Percentiles rank a stretch among this genome's conserved stretches.
phyloP scores from a whole-genome alignment of 192 early-diverging fungal genomes.

The Backusella tuberculispora region DNA sequence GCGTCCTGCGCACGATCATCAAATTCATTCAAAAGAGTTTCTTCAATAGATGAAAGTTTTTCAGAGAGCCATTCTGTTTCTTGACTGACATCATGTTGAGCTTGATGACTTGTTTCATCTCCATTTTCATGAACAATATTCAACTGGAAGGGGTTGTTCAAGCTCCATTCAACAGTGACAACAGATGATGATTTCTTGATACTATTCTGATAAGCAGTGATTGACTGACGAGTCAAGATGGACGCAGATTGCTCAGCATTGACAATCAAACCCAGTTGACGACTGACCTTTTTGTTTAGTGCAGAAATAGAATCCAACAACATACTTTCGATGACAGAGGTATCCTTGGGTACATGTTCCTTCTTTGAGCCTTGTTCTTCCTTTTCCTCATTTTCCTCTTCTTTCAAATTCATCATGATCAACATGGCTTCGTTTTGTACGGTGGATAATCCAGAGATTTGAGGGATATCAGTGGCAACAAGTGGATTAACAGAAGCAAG shows the following conservation, averaged over 20 bases:
- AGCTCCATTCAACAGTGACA: slow-evolving; percentile 17
- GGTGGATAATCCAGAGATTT: slow-evolving; percentile 5
- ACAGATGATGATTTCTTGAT: neutral
- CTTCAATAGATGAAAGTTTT: neutral
- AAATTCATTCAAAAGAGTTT: neutral
- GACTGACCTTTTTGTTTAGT: slow-evolving; percentile 28
- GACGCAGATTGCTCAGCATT: slow-evolving; percentile 27
- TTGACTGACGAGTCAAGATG: slow-evolving; percentile 21
- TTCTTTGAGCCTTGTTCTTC: neutral
- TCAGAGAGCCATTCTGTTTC: slow-evolving; percentile 15
- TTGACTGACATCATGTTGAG: neutral
- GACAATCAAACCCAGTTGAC: slow-evolving; percentile 29
- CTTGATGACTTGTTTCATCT: neutral
- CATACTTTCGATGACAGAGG: neutral
- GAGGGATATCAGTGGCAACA: slow-evolving; percentile 19
- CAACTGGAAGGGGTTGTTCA: slow-evolving; percentile 14
- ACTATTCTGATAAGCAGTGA: neutral
- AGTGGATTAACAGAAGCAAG: slow-evolving; percentile 31
- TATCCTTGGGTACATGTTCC: neutral
- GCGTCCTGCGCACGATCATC: slow-evolving; percentile 16
- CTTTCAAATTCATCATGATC: neutral
- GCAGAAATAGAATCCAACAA: slow-evolving; percentile 14
- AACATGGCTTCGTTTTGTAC: slow-evolving; percentile 17
- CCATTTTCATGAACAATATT: slow-evolving; percentile 10
- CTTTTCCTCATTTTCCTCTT: neutral